Conservation (phyloP, 108 stramenopile species). For the Conticribra weissflogii region DNA sequence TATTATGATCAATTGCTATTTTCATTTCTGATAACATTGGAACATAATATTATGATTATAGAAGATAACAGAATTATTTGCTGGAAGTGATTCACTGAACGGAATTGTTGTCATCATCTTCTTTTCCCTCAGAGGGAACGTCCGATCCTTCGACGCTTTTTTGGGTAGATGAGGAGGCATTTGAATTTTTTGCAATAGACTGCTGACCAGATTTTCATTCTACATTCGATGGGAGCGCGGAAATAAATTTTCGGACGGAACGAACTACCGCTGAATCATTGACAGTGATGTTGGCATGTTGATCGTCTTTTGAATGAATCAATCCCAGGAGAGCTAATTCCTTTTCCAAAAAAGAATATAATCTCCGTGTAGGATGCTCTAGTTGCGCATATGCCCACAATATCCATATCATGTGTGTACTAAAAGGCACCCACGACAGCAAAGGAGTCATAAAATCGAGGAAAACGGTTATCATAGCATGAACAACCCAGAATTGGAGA, state of each 20-base stretch:
- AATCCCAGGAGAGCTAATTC: conserved; percentile 70
- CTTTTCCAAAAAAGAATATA: conserved; percentile 55
- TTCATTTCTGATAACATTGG: too few species aligned
- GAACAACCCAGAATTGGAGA: conserved; percentile 80
- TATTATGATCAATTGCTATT: too few species aligned
- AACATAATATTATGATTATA: too few species aligned
- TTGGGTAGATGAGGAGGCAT: too few species aligned
- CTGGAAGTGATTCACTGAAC: too few species aligned
- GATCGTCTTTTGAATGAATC: conserved; percentile 11
- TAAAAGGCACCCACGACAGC: conserved; percentile 83
- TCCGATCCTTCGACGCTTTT: too few species aligned
- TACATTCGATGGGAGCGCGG: neutral
- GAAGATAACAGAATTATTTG: too few species aligned
- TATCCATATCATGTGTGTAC: conserved; percentile 67
- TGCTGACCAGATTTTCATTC: neutral
- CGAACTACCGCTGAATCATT: neutral
- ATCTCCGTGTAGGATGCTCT: conserved; percentile 48
- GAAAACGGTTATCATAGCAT: conserved; percentile 51
- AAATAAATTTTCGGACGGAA: neutral
- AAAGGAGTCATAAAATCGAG: conserved; percentile 54
- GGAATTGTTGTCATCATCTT: too few species aligned
- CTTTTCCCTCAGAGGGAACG: too few species aligned
- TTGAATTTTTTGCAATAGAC: too few species aligned
- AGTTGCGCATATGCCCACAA: conserved; percentile 69
- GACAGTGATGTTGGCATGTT: neutral